Evolutionary conservation across 192 early-diverging fungal species (phyloP).

Genomic region (Linnemannia exigua): DNA sequence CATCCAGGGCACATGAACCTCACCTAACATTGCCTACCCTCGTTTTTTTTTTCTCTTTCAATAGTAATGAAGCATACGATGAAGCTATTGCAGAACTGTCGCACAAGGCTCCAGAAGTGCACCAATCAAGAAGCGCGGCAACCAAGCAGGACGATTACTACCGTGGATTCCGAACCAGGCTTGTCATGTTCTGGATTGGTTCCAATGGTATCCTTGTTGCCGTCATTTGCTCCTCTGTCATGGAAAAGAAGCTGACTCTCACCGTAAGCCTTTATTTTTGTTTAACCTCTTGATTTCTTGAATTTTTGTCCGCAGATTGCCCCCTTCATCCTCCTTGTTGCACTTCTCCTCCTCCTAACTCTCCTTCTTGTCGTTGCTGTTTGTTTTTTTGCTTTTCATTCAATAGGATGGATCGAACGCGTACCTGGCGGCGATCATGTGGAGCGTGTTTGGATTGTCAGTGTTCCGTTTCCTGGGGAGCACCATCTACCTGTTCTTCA

Average conservation of each 20-base stretch:
- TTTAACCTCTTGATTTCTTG: neutral
- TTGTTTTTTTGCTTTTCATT: neutral
- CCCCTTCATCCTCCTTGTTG: neutral
- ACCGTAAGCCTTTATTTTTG: constrained; percentile 16
- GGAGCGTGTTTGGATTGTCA: constrained; percentile 79
- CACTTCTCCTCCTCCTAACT: neutral
- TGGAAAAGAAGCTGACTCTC: constrained; percentile 48
- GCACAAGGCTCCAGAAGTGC: constrained; percentile 38
- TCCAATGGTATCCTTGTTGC: constrained; percentile 79
- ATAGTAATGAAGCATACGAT: constrained; percentile 70
- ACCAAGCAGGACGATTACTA: constrained; percentile 83
- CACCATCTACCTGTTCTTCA: constrained; percentile 74
- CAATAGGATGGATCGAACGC: constrained; percentile 55
- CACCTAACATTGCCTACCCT: neutral
- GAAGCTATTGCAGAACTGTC: constrained; percentile 59
- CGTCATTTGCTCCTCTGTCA: constrained; percentile 61
- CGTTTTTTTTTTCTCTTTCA: constrained; percentile 26
- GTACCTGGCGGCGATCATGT: constrained; percentile 81
- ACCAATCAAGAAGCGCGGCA: constrained; percentile 58
- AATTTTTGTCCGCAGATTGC: neutral
- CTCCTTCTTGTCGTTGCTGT: no score
- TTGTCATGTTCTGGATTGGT: constrained; percentile 84
- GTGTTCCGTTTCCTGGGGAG: constrained; percentile 80
- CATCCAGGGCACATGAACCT: neutral
- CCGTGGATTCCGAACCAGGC: constrained; percentile 79